phyloP scores from a whole-genome alignment of 2,329 filamentous ascomycete species.

The Cladorrhinum sp. region DNA sequence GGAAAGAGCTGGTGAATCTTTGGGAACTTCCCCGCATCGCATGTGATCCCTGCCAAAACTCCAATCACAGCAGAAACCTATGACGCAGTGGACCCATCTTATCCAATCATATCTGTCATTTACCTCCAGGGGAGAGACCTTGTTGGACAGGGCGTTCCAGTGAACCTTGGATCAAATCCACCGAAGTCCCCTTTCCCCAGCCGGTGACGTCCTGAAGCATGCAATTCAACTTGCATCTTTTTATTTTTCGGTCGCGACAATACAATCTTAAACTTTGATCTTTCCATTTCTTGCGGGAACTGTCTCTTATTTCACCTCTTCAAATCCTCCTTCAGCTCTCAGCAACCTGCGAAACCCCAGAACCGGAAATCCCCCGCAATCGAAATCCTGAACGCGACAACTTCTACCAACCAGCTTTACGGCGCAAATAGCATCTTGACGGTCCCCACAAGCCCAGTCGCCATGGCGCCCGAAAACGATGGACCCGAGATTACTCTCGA shows the following conservation, averaged over 20 bases:
- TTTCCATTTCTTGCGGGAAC: background rate
- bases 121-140: background rate
- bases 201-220: background rate
- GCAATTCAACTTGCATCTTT: background rate
- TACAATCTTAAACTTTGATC: background rate
- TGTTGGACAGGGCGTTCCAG: too few species aligned
- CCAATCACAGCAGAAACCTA: background rate
- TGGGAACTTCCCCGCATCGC: background rate
- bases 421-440: too few species aligned
- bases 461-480: conserved; percentile 1
- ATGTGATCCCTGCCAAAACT: background rate
- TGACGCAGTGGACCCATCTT: background rate
- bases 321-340: background rate
- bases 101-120: conserved; percentile 1
- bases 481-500: conserved; percentile 53
- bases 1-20: background rate
- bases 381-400: background rate
- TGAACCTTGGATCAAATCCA: background rate
- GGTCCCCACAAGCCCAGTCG: too few species aligned
- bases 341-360: background rate
- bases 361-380: background rate
- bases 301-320: background rate
- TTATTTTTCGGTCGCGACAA: background rate
- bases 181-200: background rate
- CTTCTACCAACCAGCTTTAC: background rate